Evolutionary conservation across 148 eudicot species (phyloP).

Genomic region (Fagopyrum esculentum): DNA sequence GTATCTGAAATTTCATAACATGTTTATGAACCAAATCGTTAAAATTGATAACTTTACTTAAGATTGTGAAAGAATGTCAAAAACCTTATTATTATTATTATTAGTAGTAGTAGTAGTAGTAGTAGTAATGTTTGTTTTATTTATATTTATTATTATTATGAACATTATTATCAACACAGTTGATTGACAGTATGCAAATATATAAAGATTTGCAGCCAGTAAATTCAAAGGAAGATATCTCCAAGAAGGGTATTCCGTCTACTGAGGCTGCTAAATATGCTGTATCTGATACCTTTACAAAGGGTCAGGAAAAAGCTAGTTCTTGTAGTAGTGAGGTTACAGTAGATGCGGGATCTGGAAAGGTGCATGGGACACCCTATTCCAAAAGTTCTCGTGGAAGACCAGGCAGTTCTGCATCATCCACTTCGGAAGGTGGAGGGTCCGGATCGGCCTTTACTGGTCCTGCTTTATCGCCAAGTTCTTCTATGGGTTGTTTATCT

Average conservation of each 20-base stretch:
- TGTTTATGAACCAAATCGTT: no score
- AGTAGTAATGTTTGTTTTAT: no score
- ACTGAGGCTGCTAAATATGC: slow-evolving; percentile 32
- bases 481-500: slow-evolving; percentile 74
- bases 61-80: no score
- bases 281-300: slow-evolving; percentile 26
- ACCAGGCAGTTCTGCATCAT: slow-evolving; percentile 53
- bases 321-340: slow-evolving; percentile 29
- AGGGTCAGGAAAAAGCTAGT: slow-evolving; percentile 37
- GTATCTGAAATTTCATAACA: no score
- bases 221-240: slow-evolving; percentile 34
- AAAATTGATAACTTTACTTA: no score
- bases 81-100: no score
- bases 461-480: slow-evolving; percentile 69
- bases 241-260: slow-evolving; percentile 35
- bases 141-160: no score
- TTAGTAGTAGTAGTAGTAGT: no score
- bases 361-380: slow-evolving; percentile 27
- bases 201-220: slow-evolving; percentile 35
- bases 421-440: slow-evolving; percentile 53
- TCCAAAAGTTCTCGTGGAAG: slow-evolving; percentile 38
- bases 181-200: slow-evolving; percentile 15
- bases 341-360: slow-evolving; percentile 33
- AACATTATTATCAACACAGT: neutral
- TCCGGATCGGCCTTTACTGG: slow-evolving; percentile 39